Evolutionary conservation across 2,329 filamentous ascomycete genomes (phyloP), one percentile per base, ranked within the genome.

Genomic region (Calonectria hongkongensis): DNA sequence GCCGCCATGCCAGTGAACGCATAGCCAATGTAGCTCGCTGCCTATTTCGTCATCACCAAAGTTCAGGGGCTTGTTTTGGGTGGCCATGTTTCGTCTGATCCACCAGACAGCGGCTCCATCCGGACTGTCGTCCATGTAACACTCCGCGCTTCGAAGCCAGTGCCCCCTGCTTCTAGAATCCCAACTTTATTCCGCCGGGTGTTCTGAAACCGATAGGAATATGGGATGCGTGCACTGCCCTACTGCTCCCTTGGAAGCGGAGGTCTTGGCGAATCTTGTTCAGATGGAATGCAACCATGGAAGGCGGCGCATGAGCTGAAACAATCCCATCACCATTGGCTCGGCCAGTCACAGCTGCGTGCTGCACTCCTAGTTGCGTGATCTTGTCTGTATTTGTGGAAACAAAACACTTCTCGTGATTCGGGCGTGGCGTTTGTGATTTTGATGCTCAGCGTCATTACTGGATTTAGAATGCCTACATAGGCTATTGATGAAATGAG

Each of bases 81-180:
- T 60, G 54, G 54, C 33, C 54, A 60, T 60, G 54, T 60, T 60
- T 60, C 54, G 33, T 18, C 54, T 60, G 36, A 16, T 60, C 33
- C 33, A 60, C 54, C 33, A 8, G 16, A 36, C 13, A 60, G 36
- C 33, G 54, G 36, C 33, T 27, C 54, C 54, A 60, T 60, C 33
- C 54, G 33, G 54, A 15, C 21, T 21, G 33, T 27, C 8, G 15
- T 13, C 33, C 27, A 60, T 60, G 54, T 28, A 60, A 60, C 54
- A 60, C 54, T 60, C 54, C 54, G 54, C 54, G 54, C 54, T 60
- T 41, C 33, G 36, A 60, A 41, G 12, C 21, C 54, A 41, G 33
- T 12, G 9, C 1, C 54, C 54, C 50, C 33, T 60, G 54, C 54
- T 60, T 60, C 54, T 60, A 60, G 54, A 60, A 60, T 60, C 33